These are phyloP conservation scores for Suhomyces sp. DNA, from an alignment of 805 yeast genomes.

Conservation along the genomic window DNA sequence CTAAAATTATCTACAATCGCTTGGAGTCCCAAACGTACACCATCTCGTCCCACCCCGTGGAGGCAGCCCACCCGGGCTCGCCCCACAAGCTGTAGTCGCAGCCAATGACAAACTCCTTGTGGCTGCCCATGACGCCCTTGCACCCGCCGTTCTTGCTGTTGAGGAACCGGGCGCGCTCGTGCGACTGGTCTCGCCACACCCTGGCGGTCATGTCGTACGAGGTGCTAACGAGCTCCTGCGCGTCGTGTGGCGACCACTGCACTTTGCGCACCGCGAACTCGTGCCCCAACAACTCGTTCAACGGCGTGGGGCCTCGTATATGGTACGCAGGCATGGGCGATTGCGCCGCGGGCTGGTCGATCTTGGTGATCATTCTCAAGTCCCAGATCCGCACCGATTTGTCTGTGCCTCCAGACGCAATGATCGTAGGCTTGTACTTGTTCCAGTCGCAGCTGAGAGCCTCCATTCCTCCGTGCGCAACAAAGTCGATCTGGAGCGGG, in stretches of 20 bases:
- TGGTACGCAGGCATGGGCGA: slow-evolving; percentile 40
- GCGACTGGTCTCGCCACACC: slow-evolving; percentile 77
- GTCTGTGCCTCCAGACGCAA: slow-evolving; percentile 93
- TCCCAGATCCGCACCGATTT: slow-evolving; percentile 86
- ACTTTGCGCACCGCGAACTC: slow-evolving; percentile 83
- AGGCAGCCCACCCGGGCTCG: slow-evolving; percentile 89
- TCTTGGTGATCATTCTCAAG: slow-evolving; percentile 57
- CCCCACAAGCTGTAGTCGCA: slow-evolving; percentile 98
- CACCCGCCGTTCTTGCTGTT: slow-evolving; percentile 47
- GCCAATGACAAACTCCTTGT: slow-evolving; percentile 87
- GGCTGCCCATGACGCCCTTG: slow-evolving; percentile 58
- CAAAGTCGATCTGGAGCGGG: slow-evolving; percentile 56
- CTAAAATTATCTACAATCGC: slow-evolving; percentile 18
- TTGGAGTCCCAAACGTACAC: slow-evolving; percentile 82
- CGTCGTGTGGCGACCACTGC: slow-evolving; percentile 85
- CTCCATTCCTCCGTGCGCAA: slow-evolving; percentile 81
- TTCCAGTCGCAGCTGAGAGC: slow-evolving; percentile 84
- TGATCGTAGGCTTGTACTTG: slow-evolving; percentile 72
- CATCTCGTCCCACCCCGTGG: slow-evolving; percentile 97
- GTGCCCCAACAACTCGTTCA: slow-evolving; percentile 80
- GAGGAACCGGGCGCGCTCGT: slow-evolving; percentile 50
- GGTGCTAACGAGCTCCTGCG: slow-evolving; percentile 65
- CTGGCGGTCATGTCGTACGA: slow-evolving; percentile 92
- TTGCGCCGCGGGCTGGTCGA: slow-evolving; percentile 35
- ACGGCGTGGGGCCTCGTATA: slow-evolving; percentile 59